Evolutionary conservation across 768 basidiomycete genomes (phyloP), one percentile per base, ranked within the genome.

Genomic region (Kwoniella sp.): DNA sequence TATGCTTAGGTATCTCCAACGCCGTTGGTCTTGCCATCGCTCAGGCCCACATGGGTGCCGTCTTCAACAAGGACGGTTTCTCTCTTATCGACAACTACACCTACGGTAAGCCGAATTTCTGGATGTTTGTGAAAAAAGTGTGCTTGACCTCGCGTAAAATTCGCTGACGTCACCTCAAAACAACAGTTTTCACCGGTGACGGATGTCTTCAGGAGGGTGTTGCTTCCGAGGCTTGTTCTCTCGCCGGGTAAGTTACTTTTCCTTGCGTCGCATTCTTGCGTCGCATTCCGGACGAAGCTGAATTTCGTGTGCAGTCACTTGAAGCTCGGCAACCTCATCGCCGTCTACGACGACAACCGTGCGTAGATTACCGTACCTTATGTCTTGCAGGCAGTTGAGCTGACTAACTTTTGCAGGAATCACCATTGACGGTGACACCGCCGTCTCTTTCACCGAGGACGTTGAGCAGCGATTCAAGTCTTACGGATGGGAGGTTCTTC

Each of bases 191-290:
- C 84, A 85, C 87, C 66, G 94, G 94, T 74, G 94, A 97, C 82
- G 94, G 94, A 52, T 97, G 94, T 83, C 85, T 97, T 59, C 93
- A 94, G 90, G 94, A 97, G 82, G 94, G 94, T 85, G 88, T 97
- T 71, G 86, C 93, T n/a, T 86, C 86, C 68, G 94, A 97, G 81
- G 92, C 94, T 45, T 89, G 90, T 66, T 92, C 90, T 74, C 86
- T 96, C 69, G 93, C 92, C 66, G 94, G 93, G 79, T 79, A 37
- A 38, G 78, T 72, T 17, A n/a, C n/a, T n/a, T n/a, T n/a, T n/a
- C n/a, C n/a, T n/a, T n/a, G n/a, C n/a, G n/a, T n/a, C n/a, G n/a
- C n/a, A n/a, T n/a, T n/a, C n/a, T n/a, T n/a, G n/a, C n/a, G n/a
- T n/a, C n/a, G n/a, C n/a, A n/a, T n/a, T n/a, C n/a, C n/a, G n/a